Evolutionary conservation across 2,329 filamentous ascomycete species (phyloP).

Genomic region (Aspergillus sp.): DNA sequence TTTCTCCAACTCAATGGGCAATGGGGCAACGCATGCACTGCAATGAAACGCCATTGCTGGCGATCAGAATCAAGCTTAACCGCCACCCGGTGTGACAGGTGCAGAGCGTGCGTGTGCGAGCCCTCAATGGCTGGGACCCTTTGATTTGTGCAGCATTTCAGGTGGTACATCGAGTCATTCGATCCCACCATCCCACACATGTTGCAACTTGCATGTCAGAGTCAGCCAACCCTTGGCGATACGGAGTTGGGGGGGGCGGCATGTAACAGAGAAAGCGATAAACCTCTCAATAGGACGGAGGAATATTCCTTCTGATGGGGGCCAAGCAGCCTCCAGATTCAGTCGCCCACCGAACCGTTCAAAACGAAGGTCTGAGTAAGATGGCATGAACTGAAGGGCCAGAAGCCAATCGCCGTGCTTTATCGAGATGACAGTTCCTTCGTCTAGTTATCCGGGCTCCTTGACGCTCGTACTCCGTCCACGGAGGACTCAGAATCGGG

Average conservation of each 20-base stretch:
- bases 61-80: slow-evolving; percentile 9
- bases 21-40: background rate
- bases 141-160: slow-evolving; percentile 5
- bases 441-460: background rate
- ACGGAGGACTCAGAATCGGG: background rate
- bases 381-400: background rate
- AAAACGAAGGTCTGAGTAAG: background rate
- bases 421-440: background rate
- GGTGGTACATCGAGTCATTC: slow-evolving; percentile 13
- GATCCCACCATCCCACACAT: background rate
- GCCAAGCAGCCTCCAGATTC: background rate
- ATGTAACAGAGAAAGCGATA: background rate
- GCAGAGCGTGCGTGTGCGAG: background rate
- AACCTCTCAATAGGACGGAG: background rate
- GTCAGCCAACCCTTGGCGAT: background rate
- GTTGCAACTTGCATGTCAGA: background rate
- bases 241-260: background rate
- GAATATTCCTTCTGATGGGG: background rate
- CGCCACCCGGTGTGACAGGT: slow-evolving; percentile 5
- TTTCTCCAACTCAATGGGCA: background rate
- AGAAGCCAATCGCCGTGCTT: background rate
- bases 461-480: background rate
- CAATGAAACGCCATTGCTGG: background rate
- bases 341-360: background rate
- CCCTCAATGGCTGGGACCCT: slow-evolving; percentile 5